phyloP scores from a whole-genome alignment of 352 stramenopile genomes.

The Globisporangium carolinianum region DNA sequence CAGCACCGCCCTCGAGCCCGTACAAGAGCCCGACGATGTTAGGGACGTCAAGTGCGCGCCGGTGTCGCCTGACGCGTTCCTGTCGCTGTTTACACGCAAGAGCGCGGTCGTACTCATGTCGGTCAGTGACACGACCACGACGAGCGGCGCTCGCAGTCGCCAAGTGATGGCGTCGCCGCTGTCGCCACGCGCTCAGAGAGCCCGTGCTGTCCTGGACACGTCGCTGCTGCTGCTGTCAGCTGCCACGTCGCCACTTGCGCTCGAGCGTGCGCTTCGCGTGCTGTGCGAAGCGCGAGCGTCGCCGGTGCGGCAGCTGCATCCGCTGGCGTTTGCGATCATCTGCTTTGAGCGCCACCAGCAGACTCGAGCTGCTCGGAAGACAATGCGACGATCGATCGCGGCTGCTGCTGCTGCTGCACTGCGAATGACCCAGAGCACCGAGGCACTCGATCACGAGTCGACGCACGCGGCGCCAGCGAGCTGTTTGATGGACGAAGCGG shows the following conservation, averaged over 20 bases:
- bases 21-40: not conserved
- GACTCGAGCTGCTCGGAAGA: not conserved
- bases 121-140: not conserved
- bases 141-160: not conserved
- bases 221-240: not conserved
- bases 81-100: not conserved
- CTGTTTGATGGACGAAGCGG: too few relatives aligned
- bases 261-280: not conserved
- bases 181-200: too few relatives aligned
- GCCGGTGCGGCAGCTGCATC: not conserved
- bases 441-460: too few relatives aligned
- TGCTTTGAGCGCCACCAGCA: constrained; percentile 1
- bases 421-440: not conserved
- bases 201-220: not conserved
- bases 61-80: not conserved
- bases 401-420: too few relatives aligned
- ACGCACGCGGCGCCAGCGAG: too few relatives aligned
- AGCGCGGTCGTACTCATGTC: not conserved
- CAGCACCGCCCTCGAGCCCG: too few relatives aligned
- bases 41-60: too few relatives aligned
- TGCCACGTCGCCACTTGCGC: not conserved
- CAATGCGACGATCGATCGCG: not conserved
- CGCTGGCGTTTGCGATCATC: constrained; percentile 2
- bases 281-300: not conserved
- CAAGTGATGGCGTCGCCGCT: not conserved